Evolutionary conservation across 768 basidiomycete species (phyloP).

Genomic region (Tricholoma matsutake): DNA sequence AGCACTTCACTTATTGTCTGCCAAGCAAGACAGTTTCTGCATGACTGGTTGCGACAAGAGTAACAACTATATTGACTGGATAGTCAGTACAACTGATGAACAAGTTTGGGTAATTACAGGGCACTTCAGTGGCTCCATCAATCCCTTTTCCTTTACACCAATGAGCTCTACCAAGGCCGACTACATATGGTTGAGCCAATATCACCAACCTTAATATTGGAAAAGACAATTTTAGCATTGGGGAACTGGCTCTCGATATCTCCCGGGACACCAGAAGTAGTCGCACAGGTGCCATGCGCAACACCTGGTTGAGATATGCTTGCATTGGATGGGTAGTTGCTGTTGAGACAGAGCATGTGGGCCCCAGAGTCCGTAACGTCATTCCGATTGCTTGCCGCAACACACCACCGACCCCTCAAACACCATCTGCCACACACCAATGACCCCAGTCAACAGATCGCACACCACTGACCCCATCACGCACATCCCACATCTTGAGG

Average conservation of each 20-base stretch:
- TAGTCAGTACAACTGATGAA: constrained; percentile 69
- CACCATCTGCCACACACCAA: constrained; percentile 96
- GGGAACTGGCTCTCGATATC: constrained; percentile 31
- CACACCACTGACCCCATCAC: constrained; percentile 82
- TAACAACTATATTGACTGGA: constrained; percentile 67
- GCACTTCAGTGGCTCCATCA: constrained; percentile 61
- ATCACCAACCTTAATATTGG: constrained; percentile 40
- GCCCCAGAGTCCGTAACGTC: constrained; percentile 52
- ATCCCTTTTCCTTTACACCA: too few relatives aligned
- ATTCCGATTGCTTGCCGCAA: constrained; percentile 86
- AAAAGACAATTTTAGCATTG: constrained; percentile 33
- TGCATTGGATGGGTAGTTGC: constrained; percentile 26
- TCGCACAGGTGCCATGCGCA: constrained; percentile 36
- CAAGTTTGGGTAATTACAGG: constrained; percentile 70
- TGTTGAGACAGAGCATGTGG: constrained; percentile 22
- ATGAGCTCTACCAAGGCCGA: constrained; percentile 26
- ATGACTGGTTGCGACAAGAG: constrained; percentile 65
- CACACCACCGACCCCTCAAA: constrained; percentile 93
- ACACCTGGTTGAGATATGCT: constrained; percentile 22
- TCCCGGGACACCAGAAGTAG: constrained; percentile 31
- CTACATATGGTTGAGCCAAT: constrained; percentile 7
- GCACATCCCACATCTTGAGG: constrained; percentile 96
- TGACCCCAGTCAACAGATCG: constrained; percentile 87
- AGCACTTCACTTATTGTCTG: constrained; percentile 70
- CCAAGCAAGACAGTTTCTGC: constrained; percentile 67